phyloP scores from a whole-genome alignment of 108 stramenopile species.

The Cyclotella cryptica region DNA sequence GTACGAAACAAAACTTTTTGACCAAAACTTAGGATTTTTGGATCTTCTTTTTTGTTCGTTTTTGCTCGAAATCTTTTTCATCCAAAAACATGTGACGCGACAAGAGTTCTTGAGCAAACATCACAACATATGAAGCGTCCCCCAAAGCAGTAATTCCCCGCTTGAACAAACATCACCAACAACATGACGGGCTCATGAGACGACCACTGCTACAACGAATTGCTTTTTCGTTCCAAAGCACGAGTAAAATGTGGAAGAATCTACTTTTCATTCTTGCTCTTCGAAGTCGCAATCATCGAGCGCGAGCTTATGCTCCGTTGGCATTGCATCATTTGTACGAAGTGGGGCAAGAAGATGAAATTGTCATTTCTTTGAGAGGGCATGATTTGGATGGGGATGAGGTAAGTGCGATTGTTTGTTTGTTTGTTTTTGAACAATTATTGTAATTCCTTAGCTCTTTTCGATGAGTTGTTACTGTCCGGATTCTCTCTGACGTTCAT shows the following conservation, averaged over 20 bases:
- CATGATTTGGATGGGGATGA: conserved; percentile 56
- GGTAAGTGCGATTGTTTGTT: conserved; percentile 19
- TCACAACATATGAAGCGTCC: neutral
- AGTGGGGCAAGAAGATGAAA: conserved; percentile 30
- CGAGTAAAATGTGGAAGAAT: conserved; percentile 2
- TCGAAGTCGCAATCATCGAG: neutral
- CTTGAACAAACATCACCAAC: too few relatives aligned
- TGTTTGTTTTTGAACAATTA: too few relatives aligned
- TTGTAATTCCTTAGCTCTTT: too few relatives aligned
- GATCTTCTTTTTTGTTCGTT: neutral
- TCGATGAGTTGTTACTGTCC: too few relatives aligned
- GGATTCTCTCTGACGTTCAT: neutral
- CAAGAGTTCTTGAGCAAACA: neutral
- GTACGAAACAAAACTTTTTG: neutral
- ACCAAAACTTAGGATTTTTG: too few relatives aligned
- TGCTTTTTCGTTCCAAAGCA: neutral
- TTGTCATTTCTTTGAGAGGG: conserved; percentile 45
- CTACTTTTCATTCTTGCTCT: neutral
- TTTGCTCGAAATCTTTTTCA: too few relatives aligned
- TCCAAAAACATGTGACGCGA: too few relatives aligned
- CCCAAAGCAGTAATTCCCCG: too few relatives aligned
- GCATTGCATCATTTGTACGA: conserved; percentile 38
- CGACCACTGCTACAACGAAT: neutral
- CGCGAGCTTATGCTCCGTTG: conserved; percentile 25
- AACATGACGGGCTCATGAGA: neutral